Percentiles rank a stretch among this genome's conserved stretches.
These are phyloP conservation scores for Neoascochyta sp. DNA, from an alignment of 2,329 filamentous ascomycete species.

Conservation along the genomic window DNA sequence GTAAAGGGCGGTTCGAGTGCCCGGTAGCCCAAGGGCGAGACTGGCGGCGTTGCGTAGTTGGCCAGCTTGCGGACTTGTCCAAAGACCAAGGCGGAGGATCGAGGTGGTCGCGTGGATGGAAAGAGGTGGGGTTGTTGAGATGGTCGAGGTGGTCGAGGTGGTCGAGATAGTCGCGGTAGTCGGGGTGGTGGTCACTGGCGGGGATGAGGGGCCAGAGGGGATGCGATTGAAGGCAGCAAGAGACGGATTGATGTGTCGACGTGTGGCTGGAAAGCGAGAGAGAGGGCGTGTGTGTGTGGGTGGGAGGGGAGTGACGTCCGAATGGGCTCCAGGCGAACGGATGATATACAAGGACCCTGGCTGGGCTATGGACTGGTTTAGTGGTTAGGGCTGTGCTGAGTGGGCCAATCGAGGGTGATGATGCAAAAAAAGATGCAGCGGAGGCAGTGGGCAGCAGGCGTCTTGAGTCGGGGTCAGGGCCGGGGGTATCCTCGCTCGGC, in stretches of 20 bases:
- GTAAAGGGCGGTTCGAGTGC: constrained; percentile 55
- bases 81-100: constrained; percentile 6
- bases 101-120: background rate
- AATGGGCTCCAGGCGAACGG: constrained; percentile 28
- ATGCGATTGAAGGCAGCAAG: too few species aligned
- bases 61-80: constrained; percentile 58
- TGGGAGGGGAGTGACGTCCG: constrained; percentile 25
- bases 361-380: constrained; percentile 35
- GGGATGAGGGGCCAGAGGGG: constrained; percentile 5
- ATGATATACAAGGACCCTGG: constrained; percentile 39
- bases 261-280: too few species aligned
- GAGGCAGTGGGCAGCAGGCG: constrained; percentile 35
- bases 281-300: constrained; percentile 1
- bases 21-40: constrained; percentile 64
- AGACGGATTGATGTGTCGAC: too few species aligned
- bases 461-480: constrained; percentile 26
- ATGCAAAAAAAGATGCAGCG: constrained; percentile 28
- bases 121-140: background rate
- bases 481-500: constrained; percentile 39
- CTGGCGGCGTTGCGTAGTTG: constrained; percentile 58
- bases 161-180: background rate
- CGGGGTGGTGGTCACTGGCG: too few species aligned
- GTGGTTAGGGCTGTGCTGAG: too few species aligned
- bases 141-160: background rate
- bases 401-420: constrained; percentile 38